A percentile compares a stretch with the other conserved stretches of the same genome.
Evolutionary conservation across 2,329 filamentous ascomycete genomes (phyloP).

Genomic region (Botryosphaeria dothidea): DNA sequence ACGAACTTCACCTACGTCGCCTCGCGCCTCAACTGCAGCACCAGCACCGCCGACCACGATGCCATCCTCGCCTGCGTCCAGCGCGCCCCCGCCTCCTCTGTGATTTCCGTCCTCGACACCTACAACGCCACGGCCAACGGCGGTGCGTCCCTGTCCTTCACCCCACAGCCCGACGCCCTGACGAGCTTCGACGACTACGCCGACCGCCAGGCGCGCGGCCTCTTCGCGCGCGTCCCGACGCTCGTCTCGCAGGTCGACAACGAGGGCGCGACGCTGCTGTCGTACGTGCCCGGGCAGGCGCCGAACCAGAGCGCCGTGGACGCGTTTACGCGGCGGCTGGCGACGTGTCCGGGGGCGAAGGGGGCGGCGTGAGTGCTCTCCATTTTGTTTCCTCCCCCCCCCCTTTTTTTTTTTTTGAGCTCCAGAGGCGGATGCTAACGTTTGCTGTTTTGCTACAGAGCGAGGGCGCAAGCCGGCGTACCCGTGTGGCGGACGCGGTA

Average conservation of each 20-base stretch:
- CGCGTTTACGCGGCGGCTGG: conserved; percentile 22
- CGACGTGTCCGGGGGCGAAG: conserved; percentile 23
- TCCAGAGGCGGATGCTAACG: too few relatives aligned
- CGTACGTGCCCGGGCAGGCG: background rate
- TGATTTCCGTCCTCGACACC: conserved; percentile 35
- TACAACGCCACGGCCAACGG: conserved; percentile 23
- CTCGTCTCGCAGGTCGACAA: conserved; percentile 22
- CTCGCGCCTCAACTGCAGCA: conserved; percentile 35
- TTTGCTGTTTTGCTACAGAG: too few relatives aligned
- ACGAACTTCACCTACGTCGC: conserved; percentile 44
- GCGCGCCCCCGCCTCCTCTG: conserved; percentile 28
- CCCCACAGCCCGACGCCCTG: conserved; percentile 31
- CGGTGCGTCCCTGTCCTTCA: conserved; percentile 30
- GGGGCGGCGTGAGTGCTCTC: conserved; percentile 17
- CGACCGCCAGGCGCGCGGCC: conserved; percentile 28
- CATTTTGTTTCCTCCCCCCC: background rate
- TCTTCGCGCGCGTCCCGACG: conserved; percentile 34
- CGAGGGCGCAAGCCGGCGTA: conserved; percentile 18
- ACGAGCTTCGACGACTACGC: conserved; percentile 39
- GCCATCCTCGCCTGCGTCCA: conserved; percentile 40
- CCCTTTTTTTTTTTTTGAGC: background rate
- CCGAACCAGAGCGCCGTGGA: conserved; percentile 27
- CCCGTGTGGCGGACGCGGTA: conserved; percentile 25
- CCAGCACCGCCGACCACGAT: conserved; percentile 24
- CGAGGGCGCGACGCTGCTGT: background rate